Evolutionary conservation across 768 basidiomycete genomes (phyloP).

Genomic region (Mycena olivaceomarginata): DNA sequence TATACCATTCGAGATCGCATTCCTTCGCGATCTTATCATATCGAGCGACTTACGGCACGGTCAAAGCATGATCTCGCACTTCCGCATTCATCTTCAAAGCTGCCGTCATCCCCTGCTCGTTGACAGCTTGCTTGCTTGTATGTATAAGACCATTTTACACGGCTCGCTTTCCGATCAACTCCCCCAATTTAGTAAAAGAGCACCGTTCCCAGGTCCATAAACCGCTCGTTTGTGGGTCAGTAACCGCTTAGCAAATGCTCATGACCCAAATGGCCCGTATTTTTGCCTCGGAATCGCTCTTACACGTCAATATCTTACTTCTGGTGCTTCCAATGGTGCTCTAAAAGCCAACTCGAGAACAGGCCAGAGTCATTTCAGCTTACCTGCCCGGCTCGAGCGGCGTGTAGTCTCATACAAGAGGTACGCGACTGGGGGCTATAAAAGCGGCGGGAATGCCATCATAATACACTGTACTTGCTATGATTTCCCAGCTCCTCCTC

Average conservation of each 20-base stretch:
- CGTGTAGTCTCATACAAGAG: not conserved
- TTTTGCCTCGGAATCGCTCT: too few relatives aligned
- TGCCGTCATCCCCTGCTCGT: not conserved
- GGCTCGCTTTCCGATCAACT: too few relatives aligned
- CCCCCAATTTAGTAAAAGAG: too few relatives aligned
- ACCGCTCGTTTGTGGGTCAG: too few relatives aligned
- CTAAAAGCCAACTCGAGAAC: not conserved
- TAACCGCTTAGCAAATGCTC: too few relatives aligned
- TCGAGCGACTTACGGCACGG: not conserved
- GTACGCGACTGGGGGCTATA: not conserved
- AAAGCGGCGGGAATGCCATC: not conserved
- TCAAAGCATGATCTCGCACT: not conserved
- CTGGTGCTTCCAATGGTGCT: too few relatives aligned
- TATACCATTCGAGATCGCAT: constrained; percentile 92
- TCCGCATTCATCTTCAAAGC: not conserved
- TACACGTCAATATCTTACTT: not conserved
- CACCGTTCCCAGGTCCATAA: too few relatives aligned
- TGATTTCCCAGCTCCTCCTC: constrained; percentile 34
- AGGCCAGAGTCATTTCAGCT: constrained; percentile 15
- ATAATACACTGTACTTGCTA: not conserved
- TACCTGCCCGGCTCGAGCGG: not conserved
- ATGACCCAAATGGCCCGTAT: too few relatives aligned
- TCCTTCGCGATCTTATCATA: not conserved
- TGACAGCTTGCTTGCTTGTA: not conserved
- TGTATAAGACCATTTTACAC: too few relatives aligned